Percentiles rank a stretch among this genome's conserved stretches.
phyloP scores from a whole-genome alignment of 768 basidiomycete genomes.

The Tulasnella sp. region DNA sequence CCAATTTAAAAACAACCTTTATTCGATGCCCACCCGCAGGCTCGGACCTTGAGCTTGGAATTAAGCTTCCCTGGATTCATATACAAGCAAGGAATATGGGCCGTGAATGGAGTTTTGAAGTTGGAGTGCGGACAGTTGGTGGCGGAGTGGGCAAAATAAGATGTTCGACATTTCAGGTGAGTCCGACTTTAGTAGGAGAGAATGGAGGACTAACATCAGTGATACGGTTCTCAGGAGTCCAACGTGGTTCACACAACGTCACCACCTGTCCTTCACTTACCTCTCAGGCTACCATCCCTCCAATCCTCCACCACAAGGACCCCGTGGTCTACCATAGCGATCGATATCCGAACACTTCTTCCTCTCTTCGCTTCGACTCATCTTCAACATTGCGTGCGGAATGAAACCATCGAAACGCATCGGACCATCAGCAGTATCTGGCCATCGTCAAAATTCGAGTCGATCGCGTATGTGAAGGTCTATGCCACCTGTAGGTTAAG shows the following conservation, averaged over 20 bases:
- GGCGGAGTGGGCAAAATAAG: conserved; percentile 48
- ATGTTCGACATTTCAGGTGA: conserved; percentile 72
- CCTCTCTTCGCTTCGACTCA: conserved; percentile 40
- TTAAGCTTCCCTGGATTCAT: conserved; percentile 64
- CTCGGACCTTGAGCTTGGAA: conserved; percentile 32
- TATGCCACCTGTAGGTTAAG: conserved; percentile 66
- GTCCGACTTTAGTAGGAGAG: no score
- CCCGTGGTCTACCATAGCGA: conserved; percentile 50
- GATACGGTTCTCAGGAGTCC: no score
- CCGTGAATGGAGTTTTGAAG: conserved; percentile 60
- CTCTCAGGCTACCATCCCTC: conserved; percentile 45
- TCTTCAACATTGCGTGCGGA: conserved; percentile 18
- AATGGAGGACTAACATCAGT: no score
- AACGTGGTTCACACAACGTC: no score
- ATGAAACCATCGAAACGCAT: conserved; percentile 14
- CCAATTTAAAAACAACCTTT: conserved; percentile 52
- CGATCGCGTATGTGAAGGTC: conserved; percentile 59
- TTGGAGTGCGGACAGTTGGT: conserved; percentile 53
- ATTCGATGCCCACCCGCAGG: conserved; percentile 44
- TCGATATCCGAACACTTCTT: conserved; percentile 48
- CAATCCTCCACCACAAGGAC: conserved; percentile 48
- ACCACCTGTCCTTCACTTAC: conserved; percentile 56
- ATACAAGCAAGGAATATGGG: conserved; percentile 57
- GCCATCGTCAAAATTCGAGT: conserved; percentile 47
- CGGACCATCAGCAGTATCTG: conserved; percentile 17